phyloP scores from a whole-genome alignment of 495 filamentous ascomycete genomes.

The Hypoxylon fuscum region DNA sequence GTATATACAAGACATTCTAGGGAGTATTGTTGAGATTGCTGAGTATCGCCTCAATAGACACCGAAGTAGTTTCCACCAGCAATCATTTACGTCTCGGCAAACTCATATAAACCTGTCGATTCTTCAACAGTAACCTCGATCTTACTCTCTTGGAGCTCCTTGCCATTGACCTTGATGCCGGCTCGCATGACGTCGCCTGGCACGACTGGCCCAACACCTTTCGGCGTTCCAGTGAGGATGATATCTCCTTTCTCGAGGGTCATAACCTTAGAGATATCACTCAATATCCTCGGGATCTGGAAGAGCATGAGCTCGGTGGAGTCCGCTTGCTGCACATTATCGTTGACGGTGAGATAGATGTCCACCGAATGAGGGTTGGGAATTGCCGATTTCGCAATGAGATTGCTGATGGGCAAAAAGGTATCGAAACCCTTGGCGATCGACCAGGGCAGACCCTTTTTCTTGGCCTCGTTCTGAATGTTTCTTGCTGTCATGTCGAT shows the following conservation, averaged over 20 bases:
- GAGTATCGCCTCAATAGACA: too few species aligned
- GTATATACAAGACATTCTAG: conserved; percentile 9
- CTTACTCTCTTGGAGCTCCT: conserved; percentile 84
- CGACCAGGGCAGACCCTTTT: conserved; percentile 95
- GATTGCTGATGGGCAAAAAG: conserved; percentile 83
- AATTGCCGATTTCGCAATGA: conserved; percentile 79
- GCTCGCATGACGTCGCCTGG: conserved; percentile 90
- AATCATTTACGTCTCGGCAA: conserved; percentile 71
- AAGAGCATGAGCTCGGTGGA: conserved; percentile 92
- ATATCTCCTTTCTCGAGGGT: conserved; percentile 91
- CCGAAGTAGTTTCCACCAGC: too few species aligned
- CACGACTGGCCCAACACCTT: conserved; percentile 88
- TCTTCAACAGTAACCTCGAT: conserved; percentile 88
- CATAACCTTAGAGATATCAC: conserved; percentile 94
- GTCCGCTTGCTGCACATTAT: conserved; percentile 78
- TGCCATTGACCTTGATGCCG: conserved; percentile 80
- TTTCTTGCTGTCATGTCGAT: conserved; percentile 97
- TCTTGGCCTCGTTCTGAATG: conserved; percentile 93
- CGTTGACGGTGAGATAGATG: conserved; percentile 83
- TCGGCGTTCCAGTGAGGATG: conserved; percentile 93
- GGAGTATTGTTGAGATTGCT: neutral
- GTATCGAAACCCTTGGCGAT: conserved; percentile 98
- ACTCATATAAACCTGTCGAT: conserved; percentile 62
- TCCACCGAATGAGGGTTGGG: conserved; percentile 88
- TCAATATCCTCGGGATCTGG: conserved; percentile 82